Evolutionary conservation across 257 asterid genomes (phyloP).

Genomic region (Nicotiana otophora): DNA sequence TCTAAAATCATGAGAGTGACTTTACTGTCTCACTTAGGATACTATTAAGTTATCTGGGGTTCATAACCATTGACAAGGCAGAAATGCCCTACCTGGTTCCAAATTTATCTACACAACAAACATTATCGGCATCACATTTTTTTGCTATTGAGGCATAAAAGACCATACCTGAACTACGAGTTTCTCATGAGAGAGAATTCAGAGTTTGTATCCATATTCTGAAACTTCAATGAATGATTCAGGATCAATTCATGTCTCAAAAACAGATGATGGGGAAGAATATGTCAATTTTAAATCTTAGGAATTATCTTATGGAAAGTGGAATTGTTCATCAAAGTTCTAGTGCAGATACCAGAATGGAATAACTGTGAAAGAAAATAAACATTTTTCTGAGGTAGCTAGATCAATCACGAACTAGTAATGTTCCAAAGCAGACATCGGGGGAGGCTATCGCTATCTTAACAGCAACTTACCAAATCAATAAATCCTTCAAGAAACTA

Average conservation of each 20-base stretch:
- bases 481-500: background rate
- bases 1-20: background rate
- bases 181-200: background rate
- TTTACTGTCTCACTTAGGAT: background rate
- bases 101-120: background rate
- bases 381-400: background rate
- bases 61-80: background rate
- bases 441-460: background rate
- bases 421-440: background rate
- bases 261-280: background rate
- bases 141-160: background rate
- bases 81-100: background rate
- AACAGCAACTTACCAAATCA: background rate
- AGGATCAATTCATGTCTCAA: background rate
- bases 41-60: background rate
- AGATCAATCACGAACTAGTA: background rate
- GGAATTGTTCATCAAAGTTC: background rate
- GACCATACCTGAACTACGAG: background rate
- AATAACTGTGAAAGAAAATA: background rate
- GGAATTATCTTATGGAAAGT: background rate
- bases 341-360: constrained; percentile 7
- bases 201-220: background rate
- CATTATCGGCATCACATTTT: background rate
- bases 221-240: background rate
- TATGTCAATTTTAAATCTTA: background rate